Evolutionary conservation across 768 basidiomycete genomes (phyloP).

Genomic region (Xerocomellus chrysenteron): DNA sequence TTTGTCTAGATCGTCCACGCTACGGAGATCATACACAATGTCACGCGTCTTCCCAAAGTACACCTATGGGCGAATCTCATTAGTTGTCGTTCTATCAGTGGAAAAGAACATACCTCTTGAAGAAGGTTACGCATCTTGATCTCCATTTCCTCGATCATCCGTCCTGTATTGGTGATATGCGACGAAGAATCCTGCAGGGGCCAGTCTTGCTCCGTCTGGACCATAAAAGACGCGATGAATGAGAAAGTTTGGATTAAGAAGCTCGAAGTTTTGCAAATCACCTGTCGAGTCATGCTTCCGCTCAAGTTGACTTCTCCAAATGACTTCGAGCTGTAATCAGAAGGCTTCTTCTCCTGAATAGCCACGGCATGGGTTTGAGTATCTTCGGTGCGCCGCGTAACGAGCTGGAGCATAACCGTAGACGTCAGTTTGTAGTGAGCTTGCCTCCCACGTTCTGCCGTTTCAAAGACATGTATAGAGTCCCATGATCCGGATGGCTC

Average conservation of each 20-base stretch:
- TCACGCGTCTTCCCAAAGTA: conserved; percentile 98
- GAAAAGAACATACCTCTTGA: conserved; percentile 59
- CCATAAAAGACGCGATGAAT: conserved; percentile 8
- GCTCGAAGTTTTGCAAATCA: conserved; percentile 36
- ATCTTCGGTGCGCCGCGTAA: conserved; percentile 47
- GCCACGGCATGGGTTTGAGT: conserved; percentile 9
- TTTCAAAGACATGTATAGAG: conserved; percentile 97
- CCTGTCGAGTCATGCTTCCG: conserved; percentile 97
- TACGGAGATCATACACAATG: conserved; percentile 88
- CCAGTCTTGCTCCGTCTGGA: conserved; percentile 82
- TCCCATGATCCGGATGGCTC: conserved; percentile 93
- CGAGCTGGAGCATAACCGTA: conserved; percentile 92
- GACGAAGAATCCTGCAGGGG: conserved; percentile 75
- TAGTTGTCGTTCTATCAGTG: conserved; percentile 2
- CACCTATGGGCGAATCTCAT: conserved; percentile 47
- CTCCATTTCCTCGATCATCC: conserved; percentile 98
- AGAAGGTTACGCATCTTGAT: conserved; percentile 97
- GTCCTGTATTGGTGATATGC: conserved; percentile 92
- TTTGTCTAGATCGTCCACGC: conserved; percentile 81
- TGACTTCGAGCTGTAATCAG: conserved; percentile 51
- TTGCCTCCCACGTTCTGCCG: conserved; percentile 84
- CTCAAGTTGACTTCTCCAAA: conserved; percentile 82
- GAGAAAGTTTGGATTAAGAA: conserved; percentile 9
- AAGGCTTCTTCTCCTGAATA: conserved; percentile 36
- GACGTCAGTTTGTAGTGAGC: conserved; percentile 98